These are phyloP conservation scores for Solanum sejunctum DNA, from an alignment of 257 asterid genomes.

Conservation along the genomic window DNA sequence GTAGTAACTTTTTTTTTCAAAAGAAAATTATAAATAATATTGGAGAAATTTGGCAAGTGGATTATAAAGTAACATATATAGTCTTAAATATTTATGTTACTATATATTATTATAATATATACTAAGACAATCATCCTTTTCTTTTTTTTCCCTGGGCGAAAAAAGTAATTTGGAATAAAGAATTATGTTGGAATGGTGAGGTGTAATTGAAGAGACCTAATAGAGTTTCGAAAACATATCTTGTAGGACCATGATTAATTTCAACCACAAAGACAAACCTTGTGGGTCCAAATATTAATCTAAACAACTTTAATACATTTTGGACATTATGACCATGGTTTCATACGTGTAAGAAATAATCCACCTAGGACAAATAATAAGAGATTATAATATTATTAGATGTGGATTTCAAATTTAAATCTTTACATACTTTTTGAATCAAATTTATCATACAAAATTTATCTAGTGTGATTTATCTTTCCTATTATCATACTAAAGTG, in stretches of 20 bases:
- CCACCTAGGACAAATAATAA: neutral
- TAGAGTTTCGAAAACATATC: neutral
- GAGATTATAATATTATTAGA: neutral
- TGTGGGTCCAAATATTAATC: neutral
- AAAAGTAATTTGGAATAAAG: neutral
- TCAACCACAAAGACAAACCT: slow-evolving; percentile 21
- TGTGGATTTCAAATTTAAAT: too few species aligned
- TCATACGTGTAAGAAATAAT: neutral
- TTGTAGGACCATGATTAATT: slow-evolving; percentile 30
- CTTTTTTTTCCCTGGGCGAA: neutral
- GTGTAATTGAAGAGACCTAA: slow-evolving; percentile 2
- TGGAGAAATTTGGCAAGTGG: neutral
- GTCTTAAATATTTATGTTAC: neutral
- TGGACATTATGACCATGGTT: neutral
- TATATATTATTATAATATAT: neutral
- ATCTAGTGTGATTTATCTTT: too few species aligned
- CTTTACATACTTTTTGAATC: too few species aligned
- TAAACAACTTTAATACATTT: neutral
- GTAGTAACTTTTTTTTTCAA: too few species aligned
- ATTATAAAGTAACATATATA: neutral
- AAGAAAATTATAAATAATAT: neutral
- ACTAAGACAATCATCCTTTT: neutral
- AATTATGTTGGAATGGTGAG: neutral
- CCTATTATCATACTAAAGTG: too few species aligned
- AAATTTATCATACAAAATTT: too few species aligned